Evolutionary conservation across 2,329 filamentous ascomycete genomes (phyloP).

Genomic region (Ustulina deusta): DNA sequence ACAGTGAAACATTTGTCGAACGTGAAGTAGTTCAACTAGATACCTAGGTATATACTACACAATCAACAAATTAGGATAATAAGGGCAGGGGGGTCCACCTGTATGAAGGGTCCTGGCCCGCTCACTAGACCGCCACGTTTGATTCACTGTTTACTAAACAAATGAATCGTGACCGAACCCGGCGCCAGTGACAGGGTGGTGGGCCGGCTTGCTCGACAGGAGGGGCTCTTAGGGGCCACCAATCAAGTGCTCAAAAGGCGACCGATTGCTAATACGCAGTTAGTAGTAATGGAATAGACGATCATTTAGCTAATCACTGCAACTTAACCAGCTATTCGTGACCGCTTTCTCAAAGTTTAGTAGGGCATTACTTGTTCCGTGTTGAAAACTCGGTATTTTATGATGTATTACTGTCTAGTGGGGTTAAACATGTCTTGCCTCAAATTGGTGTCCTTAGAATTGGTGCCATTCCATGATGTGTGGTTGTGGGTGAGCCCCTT

Average conservation of each 20-base stretch:
- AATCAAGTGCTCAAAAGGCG: conserved; percentile 3
- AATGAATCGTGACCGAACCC: conserved; percentile 34
- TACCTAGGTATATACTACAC: neutral
- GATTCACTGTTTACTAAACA: neutral
- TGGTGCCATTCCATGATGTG: neutral
- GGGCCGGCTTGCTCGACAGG: conserved; percentile 23
- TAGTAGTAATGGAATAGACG: conserved; percentile 26
- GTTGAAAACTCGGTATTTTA: neutral
- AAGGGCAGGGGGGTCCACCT: conserved; percentile 4
- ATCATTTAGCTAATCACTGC: conserved; percentile 5
- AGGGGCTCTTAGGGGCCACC: neutral
- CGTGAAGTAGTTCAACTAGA: conserved; percentile 1
- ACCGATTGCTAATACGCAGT: conserved; percentile 13
- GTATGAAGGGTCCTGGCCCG: conserved; percentile 33
- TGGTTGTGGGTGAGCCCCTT: neutral
- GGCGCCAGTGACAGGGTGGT: conserved; percentile 23
- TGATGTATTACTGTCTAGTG: neutral
- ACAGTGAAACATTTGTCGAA: neutral
- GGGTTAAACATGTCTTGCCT: neutral
- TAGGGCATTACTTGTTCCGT: neutral
- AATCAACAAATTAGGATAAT: neutral
- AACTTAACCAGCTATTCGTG: neutral
- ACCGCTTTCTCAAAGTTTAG: neutral
- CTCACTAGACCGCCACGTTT: neutral
- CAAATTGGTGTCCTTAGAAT: neutral